phyloP scores from a whole-genome alignment of 2,329 filamentous ascomycete genomes.

The Ascochyta koolunga region DNA sequence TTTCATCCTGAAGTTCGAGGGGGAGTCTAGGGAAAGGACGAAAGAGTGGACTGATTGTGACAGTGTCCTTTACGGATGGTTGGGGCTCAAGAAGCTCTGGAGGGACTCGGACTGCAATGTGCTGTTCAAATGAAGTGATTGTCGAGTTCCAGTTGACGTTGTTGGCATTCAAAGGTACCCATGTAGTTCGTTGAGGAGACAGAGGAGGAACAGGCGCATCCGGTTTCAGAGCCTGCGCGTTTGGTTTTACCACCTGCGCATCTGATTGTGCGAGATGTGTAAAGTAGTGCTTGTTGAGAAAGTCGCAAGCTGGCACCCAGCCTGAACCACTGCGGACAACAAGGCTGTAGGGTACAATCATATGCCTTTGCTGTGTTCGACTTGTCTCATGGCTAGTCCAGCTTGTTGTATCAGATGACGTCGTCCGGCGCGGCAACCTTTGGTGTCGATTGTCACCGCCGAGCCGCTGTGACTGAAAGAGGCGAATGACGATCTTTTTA shows the following conservation, averaged over 20 bases:
- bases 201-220: too few relatives aligned
- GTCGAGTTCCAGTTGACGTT: not conserved
- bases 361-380: not conserved
- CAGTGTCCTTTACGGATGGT: slow-evolving; percentile 19
- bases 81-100: slow-evolving; percentile 11
- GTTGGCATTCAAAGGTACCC: not conserved
- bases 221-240: too few relatives aligned
- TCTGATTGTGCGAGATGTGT: slow-evolving; percentile 11
- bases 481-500: slow-evolving; percentile 32
- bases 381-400: not conserved
- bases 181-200: not conserved
- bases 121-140: not conserved
- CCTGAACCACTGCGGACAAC: slow-evolving; percentile 38
- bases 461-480: slow-evolving; percentile 30
- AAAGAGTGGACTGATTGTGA: slow-evolving; percentile 38
- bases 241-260: not conserved
- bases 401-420: not conserved
- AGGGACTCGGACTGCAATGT: slow-evolving; percentile 2
- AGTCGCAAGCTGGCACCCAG: slow-evolving; percentile 39
- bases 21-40: slow-evolving; percentile 34
- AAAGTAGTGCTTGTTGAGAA: slow-evolving; percentile 36
- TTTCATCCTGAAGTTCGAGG: slow-evolving; percentile 38
- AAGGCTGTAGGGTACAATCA: slow-evolving; percentile 29
- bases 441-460: not conserved
- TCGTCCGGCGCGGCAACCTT: not conserved